phyloP scores from a whole-genome alignment of 2,329 filamentous ascomycete species.

The Epichloe gansuensis region DNA sequence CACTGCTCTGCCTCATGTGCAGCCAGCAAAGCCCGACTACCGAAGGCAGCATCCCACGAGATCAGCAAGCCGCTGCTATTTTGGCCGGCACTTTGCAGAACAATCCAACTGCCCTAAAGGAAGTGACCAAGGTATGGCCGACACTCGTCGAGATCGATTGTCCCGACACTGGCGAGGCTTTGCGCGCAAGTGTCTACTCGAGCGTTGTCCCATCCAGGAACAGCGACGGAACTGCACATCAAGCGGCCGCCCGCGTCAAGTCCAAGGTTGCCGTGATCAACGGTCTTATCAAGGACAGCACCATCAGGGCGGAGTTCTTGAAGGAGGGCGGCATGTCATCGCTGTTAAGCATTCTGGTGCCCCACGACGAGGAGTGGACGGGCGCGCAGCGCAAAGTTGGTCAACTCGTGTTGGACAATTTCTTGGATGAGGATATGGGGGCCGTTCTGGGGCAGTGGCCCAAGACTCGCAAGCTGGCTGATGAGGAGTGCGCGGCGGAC shows the following conservation, averaged over 20 bases:
- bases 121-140: slow-evolving; percentile 37
- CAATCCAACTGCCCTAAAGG: slow-evolving; percentile 46
- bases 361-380: slow-evolving; percentile 34
- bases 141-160: slow-evolving; percentile 27
- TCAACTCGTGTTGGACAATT: slow-evolving; percentile 49
- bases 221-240: slow-evolving; percentile 11
- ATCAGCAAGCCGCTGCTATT: slow-evolving; percentile 42
- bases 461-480: slow-evolving; percentile 18
- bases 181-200: slow-evolving; percentile 29
- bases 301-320: slow-evolving; percentile 44
- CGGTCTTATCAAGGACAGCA: slow-evolving; percentile 40
- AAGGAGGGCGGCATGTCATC: slow-evolving; percentile 38
- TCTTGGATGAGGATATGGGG: slow-evolving; percentile 53
- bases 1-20: slow-evolving; percentile 44
- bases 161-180: slow-evolving; percentile 12
- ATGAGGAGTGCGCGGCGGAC: slow-evolving; percentile 22
- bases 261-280: slow-evolving; percentile 38
- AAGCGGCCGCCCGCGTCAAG: slow-evolving; percentile 18
- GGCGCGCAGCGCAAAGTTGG: slow-evolving; percentile 40
- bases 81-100: slow-evolving; percentile 49
- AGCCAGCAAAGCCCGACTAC: slow-evolving; percentile 14
- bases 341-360: slow-evolving; percentile 39
- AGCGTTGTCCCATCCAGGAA: slow-evolving; percentile 22
- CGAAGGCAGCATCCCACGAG: slow-evolving; percentile 22
- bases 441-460: slow-evolving; percentile 46